These are phyloP conservation scores for Rickenella mellea DNA, from an alignment of 768 basidiomycete genomes.

Conservation along the genomic window DNA sequence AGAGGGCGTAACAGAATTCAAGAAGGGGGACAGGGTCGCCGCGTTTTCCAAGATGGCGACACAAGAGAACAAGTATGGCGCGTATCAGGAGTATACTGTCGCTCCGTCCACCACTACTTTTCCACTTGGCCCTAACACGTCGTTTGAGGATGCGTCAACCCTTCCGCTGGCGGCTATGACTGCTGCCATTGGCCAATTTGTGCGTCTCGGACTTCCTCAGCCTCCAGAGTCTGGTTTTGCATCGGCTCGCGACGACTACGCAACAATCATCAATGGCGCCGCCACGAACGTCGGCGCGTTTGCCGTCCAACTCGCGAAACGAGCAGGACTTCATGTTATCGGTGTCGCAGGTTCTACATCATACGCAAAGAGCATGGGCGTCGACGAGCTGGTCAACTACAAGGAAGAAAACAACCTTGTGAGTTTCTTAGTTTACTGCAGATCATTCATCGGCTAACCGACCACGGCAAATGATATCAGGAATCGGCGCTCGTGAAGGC, in stretches of 20 bases:
- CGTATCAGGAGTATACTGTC: constrained; percentile 33
- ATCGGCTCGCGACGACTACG: not conserved
- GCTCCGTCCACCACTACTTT: constrained; percentile 22
- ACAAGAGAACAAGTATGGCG: constrained; percentile 21
- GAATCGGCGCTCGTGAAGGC: not conserved
- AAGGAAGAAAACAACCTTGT: not conserved
- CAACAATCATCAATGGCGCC: not conserved
- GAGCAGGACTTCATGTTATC: constrained; percentile 1
- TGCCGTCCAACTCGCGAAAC: constrained; percentile 2
- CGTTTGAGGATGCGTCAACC: constrained; percentile 39
- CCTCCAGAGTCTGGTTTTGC: constrained; percentile 2
- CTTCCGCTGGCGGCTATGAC: constrained; percentile 40
- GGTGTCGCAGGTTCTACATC: not conserved
- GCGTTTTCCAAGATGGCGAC: not conserved
- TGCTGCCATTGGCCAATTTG: constrained; percentile 38
- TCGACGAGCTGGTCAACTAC: not conserved
- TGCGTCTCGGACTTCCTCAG: constrained; percentile 5
- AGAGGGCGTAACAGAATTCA: constrained; percentile 37
- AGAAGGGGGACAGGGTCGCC: constrained; percentile 43
- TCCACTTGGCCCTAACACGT: constrained; percentile 26
- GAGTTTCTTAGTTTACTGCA: not conserved
- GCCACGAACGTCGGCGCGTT: constrained; percentile 1
- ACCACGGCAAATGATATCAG: not conserved
- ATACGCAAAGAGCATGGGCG: not conserved
- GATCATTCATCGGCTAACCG: not conserved